Base-by-base conservation (phyloP, 1,284 basidiomycete species). In the Ceratobasidium sp. region DNA sequence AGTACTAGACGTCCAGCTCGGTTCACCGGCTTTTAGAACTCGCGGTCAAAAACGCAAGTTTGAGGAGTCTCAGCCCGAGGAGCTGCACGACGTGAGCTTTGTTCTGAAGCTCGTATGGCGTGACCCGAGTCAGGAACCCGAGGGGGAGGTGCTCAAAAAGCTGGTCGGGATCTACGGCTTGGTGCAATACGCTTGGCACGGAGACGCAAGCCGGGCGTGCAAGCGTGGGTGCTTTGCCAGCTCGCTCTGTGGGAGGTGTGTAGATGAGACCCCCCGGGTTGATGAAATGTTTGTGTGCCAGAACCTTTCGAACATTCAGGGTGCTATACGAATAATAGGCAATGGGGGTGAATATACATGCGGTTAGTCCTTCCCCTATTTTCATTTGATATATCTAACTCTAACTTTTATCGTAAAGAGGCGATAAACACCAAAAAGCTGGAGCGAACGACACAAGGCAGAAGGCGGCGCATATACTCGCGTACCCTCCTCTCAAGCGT, bases 31-130 rank as follows among this genome's bases (percentile, higher is more conserved):
- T 18, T 14, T 58, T 41, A 58, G 36, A 53, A 57, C 55, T 12
- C 53, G 46, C 14, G 50, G 50, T 21, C 50, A 59, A 34, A 67
- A 53, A 23, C 64, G 41, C 4, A 23, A 34, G 32, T 43, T 70
- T 32, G 65, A 58, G 34, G 43, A 70, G 36, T 41, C 39, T 59
- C 57, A 59, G 41, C 48, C 14, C 10, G 64, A 69, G 18, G 64
- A 55, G 18, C 30, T 70, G 1, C 28, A 30, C 26, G 53, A 58
- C 2, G 21, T 23, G 18, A 34, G 32, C 48, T 71, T 53, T 41
- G 45, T 71, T 6, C 26, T 71, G 9, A 71, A 71, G 39, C 36
- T 71, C 12, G 43, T 61, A 26, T 71, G 70, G 70, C 57, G 70
- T 12, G 57, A 61, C 36, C 45, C 70, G 26, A 10, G 8, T n/a